Base-by-base conservation (phyloP, 2,329 filamentous ascomycete genomes). In the Colletotrichum simmondsii region DNA sequence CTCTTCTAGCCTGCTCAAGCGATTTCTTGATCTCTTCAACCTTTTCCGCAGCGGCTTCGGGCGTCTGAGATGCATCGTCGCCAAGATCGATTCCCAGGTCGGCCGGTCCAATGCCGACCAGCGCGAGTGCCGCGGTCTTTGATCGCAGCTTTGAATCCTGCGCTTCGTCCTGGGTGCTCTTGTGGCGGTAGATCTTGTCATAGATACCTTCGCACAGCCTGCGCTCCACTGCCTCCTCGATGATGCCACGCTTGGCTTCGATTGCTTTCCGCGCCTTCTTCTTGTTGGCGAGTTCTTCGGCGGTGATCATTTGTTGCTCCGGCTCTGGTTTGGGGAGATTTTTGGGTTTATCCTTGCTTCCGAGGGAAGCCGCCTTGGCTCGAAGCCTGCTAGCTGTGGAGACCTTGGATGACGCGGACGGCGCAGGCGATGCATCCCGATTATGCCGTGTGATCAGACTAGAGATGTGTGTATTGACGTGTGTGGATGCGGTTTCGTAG, bases 71-170 rank as follows among this genome's bases (percentile, higher is more conserved):
- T 4, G 86, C 80, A 53, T 86, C 85, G 49, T 89, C 85, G 10
- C 91, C 92, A 11, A 94, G 84, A 72, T 97, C 92, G 66, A 97
- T 89, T 4, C 95, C 94, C 12, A 99, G 86, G 79, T 99, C 97
- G 74, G 91, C 92, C 65, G 97, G 86, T 3, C 95, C 94, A 78
- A 99, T 98, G 1, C 95, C 96, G 22, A 99, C 94, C n/a, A 99
- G 86, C 3, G 93, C 90, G 57, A 99, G 85, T 1, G 97, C 95
- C 24, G 96, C 96, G 1, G 95, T 98, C 78, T 97, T 97, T 11
- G 97, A 99, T 35, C 97, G 91, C 63, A 99, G 87, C 80, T 97
- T 98, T 78, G 97, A 95, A 80, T 99, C 97, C 78, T 96, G 91
- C 14, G 97, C 95, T 82, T 98, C 96, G 79, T 99, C 97, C 78